phyloP scores from a whole-genome alignment of 1,284 basidiomycete genomes.

The Caloboletus firmus region DNA sequence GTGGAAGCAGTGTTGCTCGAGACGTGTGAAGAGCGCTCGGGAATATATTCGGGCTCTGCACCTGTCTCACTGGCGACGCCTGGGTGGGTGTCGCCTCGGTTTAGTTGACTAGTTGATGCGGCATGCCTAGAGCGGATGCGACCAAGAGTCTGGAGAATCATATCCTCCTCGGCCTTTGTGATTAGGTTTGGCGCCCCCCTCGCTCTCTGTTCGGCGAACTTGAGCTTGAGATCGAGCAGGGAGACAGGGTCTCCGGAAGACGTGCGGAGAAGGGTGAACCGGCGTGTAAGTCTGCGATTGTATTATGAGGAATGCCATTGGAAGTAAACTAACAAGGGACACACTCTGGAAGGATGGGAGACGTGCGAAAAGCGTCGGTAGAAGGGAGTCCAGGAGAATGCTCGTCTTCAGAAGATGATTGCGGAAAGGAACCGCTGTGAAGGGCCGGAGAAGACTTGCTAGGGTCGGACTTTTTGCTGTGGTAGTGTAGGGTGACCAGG shows the following conservation, averaged over 20 bases:
- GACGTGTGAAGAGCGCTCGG: slow-evolving; percentile 46
- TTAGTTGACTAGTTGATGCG: slow-evolving; percentile 32
- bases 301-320: slow-evolving; percentile 16
- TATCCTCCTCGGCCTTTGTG: slow-evolving; percentile 77
- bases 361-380: slow-evolving; percentile 75
- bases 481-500: slow-evolving; percentile 17
- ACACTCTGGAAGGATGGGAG: slow-evolving; percentile 79
- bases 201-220: slow-evolving; percentile 73
- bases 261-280: slow-evolving; percentile 74
- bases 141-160: slow-evolving; percentile 73
- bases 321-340: slow-evolving; percentile 35
- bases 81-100: slow-evolving; percentile 17
- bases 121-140: slow-evolving; percentile 49
- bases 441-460: slow-evolving; percentile 16
- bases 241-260: slow-evolving; percentile 62
- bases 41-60: slow-evolving; percentile 39
- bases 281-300: slow-evolving; percentile 64
- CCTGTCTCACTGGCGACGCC: slow-evolving; percentile 35
- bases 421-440: slow-evolving; percentile 18
- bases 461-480: slow-evolving; percentile 34
- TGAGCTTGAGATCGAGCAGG: slow-evolving; percentile 60
- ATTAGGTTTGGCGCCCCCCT: slow-evolving; percentile 65
- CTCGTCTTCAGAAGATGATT: slow-evolving; percentile 31
- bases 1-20: slow-evolving; percentile 45
- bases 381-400: slow-evolving; percentile 59